Conservation (phyloP, 164 flowering plant species). For the Paratinospora sagittata region DNA sequence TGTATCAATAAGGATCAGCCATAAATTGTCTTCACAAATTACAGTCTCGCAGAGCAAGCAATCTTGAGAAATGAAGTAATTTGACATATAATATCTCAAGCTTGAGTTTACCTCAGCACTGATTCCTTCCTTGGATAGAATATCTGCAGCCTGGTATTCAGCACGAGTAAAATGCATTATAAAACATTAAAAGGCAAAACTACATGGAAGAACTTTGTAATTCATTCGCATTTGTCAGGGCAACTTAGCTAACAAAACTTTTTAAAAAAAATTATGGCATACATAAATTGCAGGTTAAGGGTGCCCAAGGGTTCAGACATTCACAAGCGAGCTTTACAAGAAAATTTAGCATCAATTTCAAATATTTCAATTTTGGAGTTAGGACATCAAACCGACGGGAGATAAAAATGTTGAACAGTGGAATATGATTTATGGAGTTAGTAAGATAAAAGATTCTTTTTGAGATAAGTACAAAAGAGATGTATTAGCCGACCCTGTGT, state of each 20-base stretch:
- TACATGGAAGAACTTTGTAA: background rate
- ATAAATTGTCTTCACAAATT: background rate
- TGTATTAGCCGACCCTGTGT: too few relatives aligned
- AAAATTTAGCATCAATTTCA: background rate
- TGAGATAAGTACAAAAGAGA: too few relatives aligned
- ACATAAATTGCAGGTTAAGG: background rate
- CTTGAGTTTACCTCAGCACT: conserved; percentile 71
- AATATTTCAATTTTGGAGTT: background rate
- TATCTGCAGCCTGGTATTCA: conserved; percentile 78
- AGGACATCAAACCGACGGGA: too few relatives aligned
- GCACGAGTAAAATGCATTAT: background rate
- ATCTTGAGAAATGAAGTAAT: background rate
- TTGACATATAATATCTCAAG: background rate
- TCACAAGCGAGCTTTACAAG: background rate
- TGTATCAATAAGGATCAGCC: conserved; percentile 11
- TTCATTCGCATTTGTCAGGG: background rate
- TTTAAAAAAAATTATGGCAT: background rate
- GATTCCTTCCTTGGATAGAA: conserved; percentile 88
- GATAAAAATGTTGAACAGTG: background rate
- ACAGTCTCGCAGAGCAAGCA: background rate
- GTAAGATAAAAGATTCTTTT: too few relatives aligned
- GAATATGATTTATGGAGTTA: too few relatives aligned
- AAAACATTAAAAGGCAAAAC: background rate
- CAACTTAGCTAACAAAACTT: background rate
- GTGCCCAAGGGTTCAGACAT: background rate